These are phyloP conservation scores for Phlebiopsis gigantea DNA, from an alignment of 768 basidiomycete genomes.

Conservation along the genomic window DNA sequence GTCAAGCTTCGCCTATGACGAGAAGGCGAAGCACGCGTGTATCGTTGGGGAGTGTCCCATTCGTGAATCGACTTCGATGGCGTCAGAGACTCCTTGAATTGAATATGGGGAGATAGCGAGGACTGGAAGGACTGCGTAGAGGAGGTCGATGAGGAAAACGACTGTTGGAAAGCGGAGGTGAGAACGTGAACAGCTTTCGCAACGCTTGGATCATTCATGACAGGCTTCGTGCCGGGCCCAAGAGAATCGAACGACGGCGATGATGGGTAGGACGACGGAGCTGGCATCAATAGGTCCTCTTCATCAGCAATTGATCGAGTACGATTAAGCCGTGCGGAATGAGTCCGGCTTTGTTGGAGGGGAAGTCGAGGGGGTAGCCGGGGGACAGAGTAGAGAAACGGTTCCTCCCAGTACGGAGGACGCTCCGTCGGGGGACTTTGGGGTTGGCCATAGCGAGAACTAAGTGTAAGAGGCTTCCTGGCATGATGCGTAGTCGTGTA, in stretches of 20 bases:
- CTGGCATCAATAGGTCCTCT: neutral
- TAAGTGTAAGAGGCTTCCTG: constrained; percentile 11
- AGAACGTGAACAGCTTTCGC: constrained; percentile 7
- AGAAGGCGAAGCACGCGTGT: neutral
- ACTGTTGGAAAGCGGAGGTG: constrained; percentile 13
- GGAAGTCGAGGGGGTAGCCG: constrained; percentile 10
- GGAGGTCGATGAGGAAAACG: constrained; percentile 8
- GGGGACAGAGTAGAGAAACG: constrained; percentile 16
- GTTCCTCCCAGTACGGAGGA: constrained; percentile 14
- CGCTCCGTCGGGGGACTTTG: constrained; percentile 1
- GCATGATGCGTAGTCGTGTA: constrained; percentile 16
- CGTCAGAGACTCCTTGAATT: constrained; percentile 1
- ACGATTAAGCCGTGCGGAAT: neutral
- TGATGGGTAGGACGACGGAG: constrained; percentile 1
- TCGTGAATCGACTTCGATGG: constrained; percentile 9
- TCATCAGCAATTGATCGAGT: neutral
- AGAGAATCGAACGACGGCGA: constrained; percentile 3
- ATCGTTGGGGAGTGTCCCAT: neutral
- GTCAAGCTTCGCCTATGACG: constrained; percentile 1
- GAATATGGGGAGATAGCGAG: neutral
- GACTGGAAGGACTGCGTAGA: constrained; percentile 5
- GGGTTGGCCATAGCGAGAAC: constrained; percentile 1
- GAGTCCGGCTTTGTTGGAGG: constrained; percentile 9
- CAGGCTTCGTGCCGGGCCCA: neutral
- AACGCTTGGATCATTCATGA: neutral